A percentile compares a stretch with the other conserved stretches of the same genome.
These are phyloP conservation scores for Globisporangium nodosum DNA, from an alignment of 352 stramenopile genomes.

Conservation along the genomic window DNA sequence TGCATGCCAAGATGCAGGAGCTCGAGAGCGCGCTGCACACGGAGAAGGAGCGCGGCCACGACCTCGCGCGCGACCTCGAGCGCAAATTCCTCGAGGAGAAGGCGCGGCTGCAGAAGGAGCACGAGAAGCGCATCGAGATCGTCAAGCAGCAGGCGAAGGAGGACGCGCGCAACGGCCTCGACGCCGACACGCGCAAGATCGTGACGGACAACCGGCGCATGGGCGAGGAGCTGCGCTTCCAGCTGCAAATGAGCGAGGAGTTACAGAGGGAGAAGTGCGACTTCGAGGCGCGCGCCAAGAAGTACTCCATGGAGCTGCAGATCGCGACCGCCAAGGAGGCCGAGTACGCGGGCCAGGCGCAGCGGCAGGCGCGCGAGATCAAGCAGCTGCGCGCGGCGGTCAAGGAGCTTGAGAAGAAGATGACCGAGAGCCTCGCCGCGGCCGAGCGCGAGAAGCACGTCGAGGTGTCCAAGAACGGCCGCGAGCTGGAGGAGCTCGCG, in stretches of 20 bases:
- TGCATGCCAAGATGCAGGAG: slow-evolving; percentile 49
- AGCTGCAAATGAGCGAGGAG: slow-evolving; percentile 88
- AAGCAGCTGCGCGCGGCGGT: slow-evolving; percentile 65
- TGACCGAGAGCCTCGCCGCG: slow-evolving; percentile 56
- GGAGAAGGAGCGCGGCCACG: slow-evolving; percentile 43
- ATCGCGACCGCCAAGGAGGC: slow-evolving; percentile 81
- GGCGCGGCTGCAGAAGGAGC: slow-evolving; percentile 70
- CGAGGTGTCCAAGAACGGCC: slow-evolving; percentile 35
- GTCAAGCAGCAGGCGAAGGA: slow-evolving; percentile 86
- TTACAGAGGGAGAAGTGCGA: slow-evolving; percentile 76
- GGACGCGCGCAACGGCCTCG: slow-evolving; percentile 87
- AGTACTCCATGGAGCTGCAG: slow-evolving; percentile 65
- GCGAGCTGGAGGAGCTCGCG: slow-evolving; percentile 76
- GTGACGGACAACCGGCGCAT: slow-evolving; percentile 90
- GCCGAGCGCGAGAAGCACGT: slow-evolving; percentile 65
- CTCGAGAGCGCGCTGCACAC: slow-evolving; percentile 57
- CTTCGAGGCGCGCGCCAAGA: slow-evolving; percentile 56
- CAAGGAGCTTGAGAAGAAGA: slow-evolving; percentile 69
- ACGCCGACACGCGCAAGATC: slow-evolving; percentile 89
- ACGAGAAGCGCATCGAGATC: slow-evolving; percentile 80
- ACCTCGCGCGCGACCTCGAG: slow-evolving; percentile 64
- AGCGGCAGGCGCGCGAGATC: slow-evolving; percentile 73
- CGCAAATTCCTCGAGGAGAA: slow-evolving; percentile 89
- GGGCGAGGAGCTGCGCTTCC: slow-evolving; percentile 90
- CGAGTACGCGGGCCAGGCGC: slow-evolving; percentile 80